Percentiles rank a stretch among this genome's conserved stretches.
These are phyloP conservation scores for Skeletonema marinoi DNA, from an alignment of 108 stramenopile species.

Conservation along the genomic window DNA sequence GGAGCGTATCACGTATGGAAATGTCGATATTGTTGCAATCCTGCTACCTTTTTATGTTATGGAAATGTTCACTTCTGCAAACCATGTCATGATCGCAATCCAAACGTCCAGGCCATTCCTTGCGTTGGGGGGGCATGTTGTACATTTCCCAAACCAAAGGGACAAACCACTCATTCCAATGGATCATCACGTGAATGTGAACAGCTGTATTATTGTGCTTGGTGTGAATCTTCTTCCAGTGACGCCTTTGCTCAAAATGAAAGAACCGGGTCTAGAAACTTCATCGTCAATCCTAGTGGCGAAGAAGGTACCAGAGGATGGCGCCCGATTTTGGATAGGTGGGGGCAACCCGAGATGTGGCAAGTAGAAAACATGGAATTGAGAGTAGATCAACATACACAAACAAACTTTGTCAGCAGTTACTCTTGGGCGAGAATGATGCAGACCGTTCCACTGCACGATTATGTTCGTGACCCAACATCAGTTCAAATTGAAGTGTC, in stretches of 20 bases:
- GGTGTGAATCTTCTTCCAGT: conserved; percentile 33
- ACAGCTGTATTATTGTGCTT: conserved; percentile 63
- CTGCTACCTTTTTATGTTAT: conserved; percentile 60
- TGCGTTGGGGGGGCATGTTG: conserved; percentile 58
- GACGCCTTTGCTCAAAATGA: conserved; percentile 6
- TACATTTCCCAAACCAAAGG: conserved; percentile 53
- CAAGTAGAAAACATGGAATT: conserved; percentile 45
- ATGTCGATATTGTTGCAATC: conserved; percentile 76
- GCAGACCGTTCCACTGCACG: conserved; percentile 43
- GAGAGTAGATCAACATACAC: conserved; percentile 39
- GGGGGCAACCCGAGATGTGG: conserved; percentile 24
- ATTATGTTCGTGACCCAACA: conserved; percentile 28
- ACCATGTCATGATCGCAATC: conserved; percentile 61
- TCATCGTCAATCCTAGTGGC: conserved; percentile 68
- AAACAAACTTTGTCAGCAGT: conserved; percentile 64
- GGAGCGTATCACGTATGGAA: conserved; percentile 61
- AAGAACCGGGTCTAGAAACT: conserved; percentile 56
- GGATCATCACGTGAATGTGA: conserved; percentile 58
- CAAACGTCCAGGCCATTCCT: conserved; percentile 44
- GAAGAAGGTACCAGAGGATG: conserved; percentile 49
- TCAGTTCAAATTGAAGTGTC: conserved; percentile 50
- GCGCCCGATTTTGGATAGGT: background rate
- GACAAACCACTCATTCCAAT: conserved; percentile 47
- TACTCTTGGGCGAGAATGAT: conserved; percentile 56
- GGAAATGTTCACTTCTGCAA: conserved; percentile 72